Conservation (phyloP, 352 stramenopile genomes). For the Globisporangium sylvaticum region DNA sequence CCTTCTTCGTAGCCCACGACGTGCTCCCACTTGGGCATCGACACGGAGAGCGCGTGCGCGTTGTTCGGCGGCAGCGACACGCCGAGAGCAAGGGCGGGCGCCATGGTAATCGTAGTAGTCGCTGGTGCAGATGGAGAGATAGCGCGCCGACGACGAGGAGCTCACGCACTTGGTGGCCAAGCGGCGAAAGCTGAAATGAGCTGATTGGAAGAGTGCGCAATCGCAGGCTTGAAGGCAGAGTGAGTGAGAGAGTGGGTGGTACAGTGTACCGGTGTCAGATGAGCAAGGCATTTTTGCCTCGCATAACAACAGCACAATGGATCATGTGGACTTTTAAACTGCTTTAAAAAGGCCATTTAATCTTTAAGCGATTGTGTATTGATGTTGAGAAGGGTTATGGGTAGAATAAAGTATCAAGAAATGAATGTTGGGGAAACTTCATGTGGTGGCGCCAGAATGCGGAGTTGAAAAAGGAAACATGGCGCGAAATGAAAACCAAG, state of each 20-base stretch:
- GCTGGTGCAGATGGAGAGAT: not conserved
- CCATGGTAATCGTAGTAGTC: not conserved
- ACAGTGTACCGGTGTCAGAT: slow-evolving; percentile 8
- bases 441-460: not conserved
- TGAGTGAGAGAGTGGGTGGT: not conserved
- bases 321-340: too few species aligned
- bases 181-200: slow-evolving; percentile 11
- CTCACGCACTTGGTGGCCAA: not conserved
- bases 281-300: not conserved
- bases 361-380: not conserved
- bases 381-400: not conserved
- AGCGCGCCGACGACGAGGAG: not conserved
- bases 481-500: not conserved
- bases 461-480: not conserved
- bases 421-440: not conserved
- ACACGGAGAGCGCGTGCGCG: slow-evolving; percentile 77
- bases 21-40: slow-evolving; percentile 75
- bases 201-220: not conserved
- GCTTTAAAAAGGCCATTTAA: not conserved
- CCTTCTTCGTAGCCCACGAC: slow-evolving; percentile 92
- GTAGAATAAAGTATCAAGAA: not conserved
- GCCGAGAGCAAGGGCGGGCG: slow-evolving; percentile 42
- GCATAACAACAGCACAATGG: not conserved
- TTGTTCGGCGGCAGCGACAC: slow-evolving; percentile 67
- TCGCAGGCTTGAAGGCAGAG: not conserved